Evolutionary conservation across 176 grass and related monocot species (phyloP).

Genomic region (Hyparrhenia diplandra): DNA sequence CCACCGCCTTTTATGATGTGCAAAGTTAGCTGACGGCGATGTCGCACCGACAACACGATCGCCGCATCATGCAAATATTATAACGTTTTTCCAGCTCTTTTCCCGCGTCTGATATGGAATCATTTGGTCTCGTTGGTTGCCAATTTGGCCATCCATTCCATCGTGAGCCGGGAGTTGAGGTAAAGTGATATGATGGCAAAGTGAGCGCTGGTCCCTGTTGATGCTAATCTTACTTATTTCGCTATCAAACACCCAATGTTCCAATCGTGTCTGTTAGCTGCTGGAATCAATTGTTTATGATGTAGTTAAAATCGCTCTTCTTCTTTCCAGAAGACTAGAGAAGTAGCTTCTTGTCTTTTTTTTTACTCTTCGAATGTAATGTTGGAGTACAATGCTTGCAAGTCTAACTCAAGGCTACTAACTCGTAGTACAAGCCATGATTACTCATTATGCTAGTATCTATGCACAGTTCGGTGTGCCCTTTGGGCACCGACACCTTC

Average conservation of each 20-base stretch:
- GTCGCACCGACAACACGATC: constrained; percentile 26
- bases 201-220: background rate
- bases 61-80: background rate
- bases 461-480: background rate
- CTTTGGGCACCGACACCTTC: background rate
- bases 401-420: background rate
- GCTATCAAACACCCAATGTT: background rate
- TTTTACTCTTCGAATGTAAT: background rate
- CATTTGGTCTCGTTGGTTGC: constrained; percentile 14
- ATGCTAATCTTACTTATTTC: background rate
- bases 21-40: constrained; percentile 23
- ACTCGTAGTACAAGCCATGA: too few relatives aligned
- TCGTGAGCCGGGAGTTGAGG: background rate
- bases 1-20: constrained; percentile 10
- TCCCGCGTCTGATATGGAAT: constrained; percentile 1
- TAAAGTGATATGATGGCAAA: background rate
- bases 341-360: too few relatives aligned
- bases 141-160: background rate
- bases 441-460: background rate
- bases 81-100: background rate
- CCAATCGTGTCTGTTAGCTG: constrained; percentile 21
- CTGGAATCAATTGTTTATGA: background rate
- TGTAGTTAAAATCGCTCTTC: background rate
- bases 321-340: background rate
- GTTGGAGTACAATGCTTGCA: background rate